A percentile compares a stretch with the other conserved stretches of the same genome.
These are phyloP conservation scores for Xylariaceae sp. DNA, from an alignment of 2,329 filamentous ascomycete species.

Conservation along the genomic window DNA sequence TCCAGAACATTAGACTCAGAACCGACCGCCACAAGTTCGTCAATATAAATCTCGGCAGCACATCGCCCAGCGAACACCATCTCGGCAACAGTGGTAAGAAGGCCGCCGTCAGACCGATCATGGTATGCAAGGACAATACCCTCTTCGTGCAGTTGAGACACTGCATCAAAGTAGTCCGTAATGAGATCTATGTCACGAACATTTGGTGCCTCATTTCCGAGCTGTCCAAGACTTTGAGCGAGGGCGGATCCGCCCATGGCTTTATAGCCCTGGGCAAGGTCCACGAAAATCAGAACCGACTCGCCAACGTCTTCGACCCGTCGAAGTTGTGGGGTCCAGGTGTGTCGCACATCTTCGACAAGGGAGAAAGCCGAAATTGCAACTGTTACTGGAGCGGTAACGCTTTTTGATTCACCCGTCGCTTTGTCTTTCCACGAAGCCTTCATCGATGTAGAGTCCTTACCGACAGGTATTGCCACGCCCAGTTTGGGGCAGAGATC, in stretches of 20 bases:
- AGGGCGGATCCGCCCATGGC: slow-evolving; percentile 89
- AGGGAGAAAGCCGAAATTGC: slow-evolving; percentile 90
- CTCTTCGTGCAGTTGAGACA: slow-evolving; percentile 67
- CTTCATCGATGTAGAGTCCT: slow-evolving; percentile 99
- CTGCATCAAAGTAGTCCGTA: slow-evolving; percentile 89
- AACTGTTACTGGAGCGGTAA: slow-evolving; percentile 89
- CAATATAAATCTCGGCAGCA: slow-evolving; percentile 83
- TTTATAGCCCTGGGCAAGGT: slow-evolving; percentile 80
- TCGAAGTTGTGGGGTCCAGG: slow-evolving; percentile 91
- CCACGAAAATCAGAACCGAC: slow-evolving; percentile 86
- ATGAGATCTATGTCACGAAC: slow-evolving; percentile 81
- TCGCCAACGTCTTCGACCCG: slow-evolving; percentile 87
- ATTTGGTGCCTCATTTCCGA: slow-evolving; percentile 86
- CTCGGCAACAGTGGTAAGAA: slow-evolving; percentile 75
- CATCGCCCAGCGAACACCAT: slow-evolving; percentile 98
- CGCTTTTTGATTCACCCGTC: slow-evolving; percentile 74
- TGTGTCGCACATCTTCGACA: slow-evolving; percentile 80
- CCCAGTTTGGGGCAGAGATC: slow-evolving; percentile 89
- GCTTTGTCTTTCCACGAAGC: slow-evolving; percentile 84
- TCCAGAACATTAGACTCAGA: slow-evolving; percentile 70
- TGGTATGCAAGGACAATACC: slow-evolving; percentile 34
- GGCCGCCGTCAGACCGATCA: slow-evolving; percentile 28
- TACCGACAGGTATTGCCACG: slow-evolving; percentile 93
- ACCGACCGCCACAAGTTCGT: slow-evolving; percentile 69
- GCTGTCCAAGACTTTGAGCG: slow-evolving; percentile 84